Percentiles rank a stretch among this genome's conserved stretches.
phyloP scores from a whole-genome alignment of 345 rosid genomes.

The Salix exigua region DNA sequence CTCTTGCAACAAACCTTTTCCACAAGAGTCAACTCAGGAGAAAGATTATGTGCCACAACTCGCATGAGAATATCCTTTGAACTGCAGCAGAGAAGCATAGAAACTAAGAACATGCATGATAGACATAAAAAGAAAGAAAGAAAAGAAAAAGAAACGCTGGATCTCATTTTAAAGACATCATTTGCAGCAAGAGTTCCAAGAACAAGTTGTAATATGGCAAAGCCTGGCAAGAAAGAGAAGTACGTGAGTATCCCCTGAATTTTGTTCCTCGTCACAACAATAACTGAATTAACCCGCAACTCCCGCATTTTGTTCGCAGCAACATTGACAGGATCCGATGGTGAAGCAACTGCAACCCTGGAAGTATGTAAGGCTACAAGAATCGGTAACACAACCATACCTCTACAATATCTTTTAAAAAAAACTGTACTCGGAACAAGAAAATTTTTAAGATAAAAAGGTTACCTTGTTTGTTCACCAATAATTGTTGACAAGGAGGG shows the following conservation, averaged over 20 bases:
- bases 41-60: slow-evolving; percentile 90
- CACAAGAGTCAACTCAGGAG: slow-evolving; percentile 79
- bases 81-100: slow-evolving; percentile 34
- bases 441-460: not conserved
- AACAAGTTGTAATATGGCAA: slow-evolving; percentile 2
- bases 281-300: slow-evolving; percentile 65
- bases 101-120: not conserved
- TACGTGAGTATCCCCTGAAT: slow-evolving; percentile 90
- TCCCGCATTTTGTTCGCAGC: slow-evolving; percentile 93
- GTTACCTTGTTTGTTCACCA: slow-evolving; percentile 64
- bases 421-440: not conserved
- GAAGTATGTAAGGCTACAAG: slow-evolving; percentile 11
- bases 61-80: slow-evolving; percentile 97
- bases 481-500: slow-evolving; percentile 85
- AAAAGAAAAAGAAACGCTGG: not conserved
- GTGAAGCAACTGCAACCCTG: slow-evolving; percentile 72
- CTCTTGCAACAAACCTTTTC: slow-evolving; percentile 56
- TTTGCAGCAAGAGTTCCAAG: not conserved
- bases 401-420: not conserved
- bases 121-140: slow-evolving; percentile 2
- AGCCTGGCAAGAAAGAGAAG: slow-evolving; percentile 19
- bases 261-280: slow-evolving; percentile 61
- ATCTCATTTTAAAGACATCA: slow-evolving; percentile 1
- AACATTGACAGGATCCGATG: slow-evolving; percentile 81
- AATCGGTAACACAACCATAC: slow-evolving; percentile 16